Conservation (phyloP, 1,284 basidiomycete genomes). For the Ceratobasidium theobromae region DNA sequence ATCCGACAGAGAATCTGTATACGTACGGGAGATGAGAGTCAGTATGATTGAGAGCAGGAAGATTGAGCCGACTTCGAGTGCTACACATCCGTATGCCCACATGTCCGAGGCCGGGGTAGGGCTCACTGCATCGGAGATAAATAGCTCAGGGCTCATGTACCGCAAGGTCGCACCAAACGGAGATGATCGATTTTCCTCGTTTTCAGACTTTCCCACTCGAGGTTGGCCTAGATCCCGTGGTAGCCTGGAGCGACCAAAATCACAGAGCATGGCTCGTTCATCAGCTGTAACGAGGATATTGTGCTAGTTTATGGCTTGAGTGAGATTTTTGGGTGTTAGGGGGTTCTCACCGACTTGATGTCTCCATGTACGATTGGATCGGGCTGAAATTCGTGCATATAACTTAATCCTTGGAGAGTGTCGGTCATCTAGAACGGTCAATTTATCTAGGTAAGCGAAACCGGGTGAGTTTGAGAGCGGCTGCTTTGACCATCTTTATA, state of each 20-base stretch:
- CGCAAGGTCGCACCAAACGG: neutral
- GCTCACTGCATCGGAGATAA: neutral
- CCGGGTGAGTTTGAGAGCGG: neutral
- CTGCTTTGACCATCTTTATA: conserved; percentile 13
- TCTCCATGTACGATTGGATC: conserved; percentile 16
- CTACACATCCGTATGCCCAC: conserved; percentile 22
- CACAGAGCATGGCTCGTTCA: neutral
- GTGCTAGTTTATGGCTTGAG: neutral
- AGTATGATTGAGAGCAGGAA: neutral
- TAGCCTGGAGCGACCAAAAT: neutral
- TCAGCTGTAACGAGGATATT: conserved; percentile 8
- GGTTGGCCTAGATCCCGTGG: neutral
- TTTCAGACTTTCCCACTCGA: neutral
- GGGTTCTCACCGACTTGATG: neutral
- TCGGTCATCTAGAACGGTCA: neutral
- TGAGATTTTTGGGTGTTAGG: neutral
- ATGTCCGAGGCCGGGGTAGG: conserved; percentile 10
- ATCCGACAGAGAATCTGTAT: conserved; percentile 11
- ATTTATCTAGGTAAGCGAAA: neutral
- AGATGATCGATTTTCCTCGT: neutral
- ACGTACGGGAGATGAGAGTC: neutral
- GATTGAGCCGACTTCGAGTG: neutral
- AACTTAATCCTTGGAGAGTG: neutral
- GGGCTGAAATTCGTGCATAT: conserved; percentile 3
- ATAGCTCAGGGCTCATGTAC: conserved; percentile 11